These are phyloP conservation scores for Chaetomium sp. DNA, from an alignment of 2,329 filamentous ascomycete genomes.

Conservation along the genomic window DNA sequence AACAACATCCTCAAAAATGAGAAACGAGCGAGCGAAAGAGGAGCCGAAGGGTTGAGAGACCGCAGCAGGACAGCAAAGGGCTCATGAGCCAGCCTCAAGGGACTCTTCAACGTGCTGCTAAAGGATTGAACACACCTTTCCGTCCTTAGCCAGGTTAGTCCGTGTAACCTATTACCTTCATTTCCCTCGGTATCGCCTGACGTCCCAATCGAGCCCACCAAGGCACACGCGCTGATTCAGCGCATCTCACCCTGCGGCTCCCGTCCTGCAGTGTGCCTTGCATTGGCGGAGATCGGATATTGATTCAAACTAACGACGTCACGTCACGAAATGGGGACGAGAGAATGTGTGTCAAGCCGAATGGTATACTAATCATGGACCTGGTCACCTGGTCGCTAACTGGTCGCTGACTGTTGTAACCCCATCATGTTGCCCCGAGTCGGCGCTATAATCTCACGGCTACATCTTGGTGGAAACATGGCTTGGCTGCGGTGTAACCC, in stretches of 20 bases:
- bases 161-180: neutral
- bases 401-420: neutral
- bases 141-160: neutral
- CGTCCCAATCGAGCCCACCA: neutral
- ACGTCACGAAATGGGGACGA: neutral
- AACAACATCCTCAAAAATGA: neutral
- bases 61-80: neutral
- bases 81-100: neutral
- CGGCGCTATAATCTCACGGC: conserved; percentile 10
- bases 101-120: neutral
- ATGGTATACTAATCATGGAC: neutral
- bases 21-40: neutral
- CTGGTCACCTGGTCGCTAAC: neutral
- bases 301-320: neutral
- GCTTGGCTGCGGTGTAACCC: neutral
- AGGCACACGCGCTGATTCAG: neutral
- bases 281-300: neutral
- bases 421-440: neutral
- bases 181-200: neutral
- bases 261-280: neutral
- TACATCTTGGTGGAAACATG: neutral
- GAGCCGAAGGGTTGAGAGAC: neutral
- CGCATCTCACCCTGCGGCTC: neutral
- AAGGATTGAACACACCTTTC: neutral
- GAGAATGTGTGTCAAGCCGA: neutral